Evolutionary conservation across 768 basidiomycete species (phyloP).

Genomic region (Trametes maxima): DNA sequence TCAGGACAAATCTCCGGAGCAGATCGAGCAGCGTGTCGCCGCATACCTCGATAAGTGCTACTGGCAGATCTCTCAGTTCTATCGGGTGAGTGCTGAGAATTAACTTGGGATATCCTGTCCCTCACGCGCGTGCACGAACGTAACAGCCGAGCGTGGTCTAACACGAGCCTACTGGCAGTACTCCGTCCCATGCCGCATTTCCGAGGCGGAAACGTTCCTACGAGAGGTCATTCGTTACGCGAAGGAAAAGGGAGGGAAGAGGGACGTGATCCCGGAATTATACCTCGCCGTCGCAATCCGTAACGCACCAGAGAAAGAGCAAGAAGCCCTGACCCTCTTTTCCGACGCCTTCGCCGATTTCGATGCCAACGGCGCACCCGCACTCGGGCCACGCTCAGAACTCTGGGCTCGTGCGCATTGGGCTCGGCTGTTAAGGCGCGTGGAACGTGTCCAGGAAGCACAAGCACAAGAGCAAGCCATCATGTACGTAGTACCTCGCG

Average conservation of each 20-base stretch:
- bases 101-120: background rate
- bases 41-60: conserved; percentile 28
- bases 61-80: conserved; percentile 30
- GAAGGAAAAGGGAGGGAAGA: conserved; percentile 15
- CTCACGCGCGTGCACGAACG: conserved; percentile 7
- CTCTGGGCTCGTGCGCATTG: conserved; percentile 23
- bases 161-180: conserved; percentile 15
- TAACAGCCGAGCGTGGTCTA: conserved; percentile 7
- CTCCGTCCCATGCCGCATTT: conserved; percentile 23
- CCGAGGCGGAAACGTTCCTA: conserved; percentile 24
- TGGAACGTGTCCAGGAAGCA: conserved; percentile 10
- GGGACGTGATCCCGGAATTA: conserved; percentile 20
- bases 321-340: conserved; percentile 16
- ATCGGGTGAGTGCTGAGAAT: conserved; percentile 19
- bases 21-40: conserved; percentile 20
- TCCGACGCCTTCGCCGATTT: conserved; percentile 8
- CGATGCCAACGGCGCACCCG: conserved; percentile 5
- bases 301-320: conserved; percentile 6
- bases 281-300: conserved; percentile 28
- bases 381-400: conserved; percentile 18
- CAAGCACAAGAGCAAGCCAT: conserved; percentile 15
- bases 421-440: conserved; percentile 14
- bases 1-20: conserved; percentile 21
- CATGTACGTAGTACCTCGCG: background rate
- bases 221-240: conserved; percentile 23